Evolutionary conservation across 176 grass and related monocot genomes (phyloP).

Genomic region (Oryza rufipogon): DNA sequence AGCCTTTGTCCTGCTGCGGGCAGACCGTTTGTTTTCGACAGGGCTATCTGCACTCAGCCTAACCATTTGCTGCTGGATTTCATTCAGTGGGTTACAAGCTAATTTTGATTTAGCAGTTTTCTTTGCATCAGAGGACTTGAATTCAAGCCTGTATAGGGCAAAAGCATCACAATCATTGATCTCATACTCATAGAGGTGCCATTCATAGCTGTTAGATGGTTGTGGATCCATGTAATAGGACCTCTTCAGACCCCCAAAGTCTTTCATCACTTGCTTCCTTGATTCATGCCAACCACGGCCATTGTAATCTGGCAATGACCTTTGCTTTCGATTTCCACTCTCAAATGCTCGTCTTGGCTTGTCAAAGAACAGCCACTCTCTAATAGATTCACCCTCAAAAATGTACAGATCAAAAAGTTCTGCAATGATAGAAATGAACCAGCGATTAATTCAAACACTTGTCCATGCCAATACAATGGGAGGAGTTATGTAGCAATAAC

Average conservation of each 20-base stretch:
- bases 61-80: slow-evolving; percentile 76
- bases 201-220: slow-evolving; percentile 72
- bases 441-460: slow-evolving; percentile 41
- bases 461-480: neutral
- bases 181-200: slow-evolving; percentile 95
- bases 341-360: slow-evolving; percentile 91
- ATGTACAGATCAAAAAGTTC: slow-evolving; percentile 92
- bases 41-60: slow-evolving; percentile 64
- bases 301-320: slow-evolving; percentile 74
- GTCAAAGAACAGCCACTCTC: slow-evolving; percentile 98
- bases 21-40: slow-evolving; percentile 54
- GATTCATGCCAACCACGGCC: slow-evolving; percentile 86
- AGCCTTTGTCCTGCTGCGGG: slow-evolving; percentile 49
- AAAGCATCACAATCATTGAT: slow-evolving; percentile 80
- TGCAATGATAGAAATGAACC: slow-evolving; percentile 46
- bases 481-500: slow-evolving; percentile 23
- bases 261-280: slow-evolving; percentile 81
- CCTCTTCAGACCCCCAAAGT: slow-evolving; percentile 73
- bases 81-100: slow-evolving; percentile 48
- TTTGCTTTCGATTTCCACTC: slow-evolving; percentile 83
- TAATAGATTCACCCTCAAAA: slow-evolving; percentile 88
- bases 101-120: slow-evolving; percentile 74
- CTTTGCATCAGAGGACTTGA: slow-evolving; percentile 84
- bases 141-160: slow-evolving; percentile 81
- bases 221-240: slow-evolving; percentile 99